phyloP scores from a whole-genome alignment of 2,329 filamentous ascomycete species.

The Colletotrichum theobromicola region DNA sequence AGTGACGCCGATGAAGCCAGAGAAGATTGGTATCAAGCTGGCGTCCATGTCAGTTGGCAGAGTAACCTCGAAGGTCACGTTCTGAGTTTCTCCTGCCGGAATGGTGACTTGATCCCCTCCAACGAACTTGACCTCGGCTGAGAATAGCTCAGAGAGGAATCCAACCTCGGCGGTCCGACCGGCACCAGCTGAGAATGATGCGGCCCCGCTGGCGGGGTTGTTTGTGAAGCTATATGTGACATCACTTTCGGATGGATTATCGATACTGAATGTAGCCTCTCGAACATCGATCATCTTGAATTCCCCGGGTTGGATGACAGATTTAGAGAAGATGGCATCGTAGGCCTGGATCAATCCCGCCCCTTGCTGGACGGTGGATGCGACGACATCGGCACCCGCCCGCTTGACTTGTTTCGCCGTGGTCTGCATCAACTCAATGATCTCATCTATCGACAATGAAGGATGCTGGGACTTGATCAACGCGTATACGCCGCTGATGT shows the following conservation, averaged over 20 bases:
- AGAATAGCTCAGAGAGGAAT: conserved; percentile 30
- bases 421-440: conserved; percentile 32
- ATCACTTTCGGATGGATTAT: conserved; percentile 53
- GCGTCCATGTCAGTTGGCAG: conserved; percentile 40
- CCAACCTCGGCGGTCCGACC: neutral
- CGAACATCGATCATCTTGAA: conserved; percentile 69
- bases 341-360: conserved; percentile 11
- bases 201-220: conserved; percentile 55
- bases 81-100: conserved; percentile 42
- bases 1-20: conserved; percentile 46
- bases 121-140: conserved; percentile 49
- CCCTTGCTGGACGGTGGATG: conserved; percentile 15
- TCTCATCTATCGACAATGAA: conserved; percentile 27
- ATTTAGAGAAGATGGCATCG: neutral
- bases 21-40: conserved; percentile 43
- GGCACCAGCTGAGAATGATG: conserved; percentile 46
- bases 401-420: conserved; percentile 31
- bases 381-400: neutral
- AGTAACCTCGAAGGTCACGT: conserved; percentile 48
- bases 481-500: conserved; percentile 35
- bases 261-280: conserved; percentile 54
- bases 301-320: conserved; percentile 53
- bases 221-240: conserved; percentile 59
- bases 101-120: conserved; percentile 45
- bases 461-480: conserved; percentile 38